Conservation (phyloP, 2,329 filamentous ascomycete genomes). For the Fusarium miscanthi region DNA sequence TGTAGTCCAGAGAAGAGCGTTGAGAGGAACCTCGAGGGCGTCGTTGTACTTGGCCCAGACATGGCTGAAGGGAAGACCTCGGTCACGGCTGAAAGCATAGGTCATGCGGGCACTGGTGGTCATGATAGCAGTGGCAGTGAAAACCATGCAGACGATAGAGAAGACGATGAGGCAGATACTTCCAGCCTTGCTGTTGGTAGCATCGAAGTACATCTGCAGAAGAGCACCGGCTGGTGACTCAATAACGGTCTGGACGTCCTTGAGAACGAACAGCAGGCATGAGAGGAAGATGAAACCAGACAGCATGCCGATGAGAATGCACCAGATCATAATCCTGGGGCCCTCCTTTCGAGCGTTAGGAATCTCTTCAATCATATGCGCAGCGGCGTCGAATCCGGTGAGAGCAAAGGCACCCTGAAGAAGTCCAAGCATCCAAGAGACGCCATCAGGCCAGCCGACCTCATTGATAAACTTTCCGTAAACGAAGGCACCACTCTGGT, state of each 20-base stretch:
- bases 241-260: slow-evolving; percentile 68
- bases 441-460: slow-evolving; percentile 75
- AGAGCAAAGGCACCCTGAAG: slow-evolving; percentile 63
- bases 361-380: slow-evolving; percentile 64
- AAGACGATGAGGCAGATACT: slow-evolving; percentile 74
- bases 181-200: slow-evolving; percentile 70
- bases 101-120: slow-evolving; percentile 74
- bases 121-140: slow-evolving; percentile 72
- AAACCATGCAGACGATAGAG: slow-evolving; percentile 72
- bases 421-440: slow-evolving; percentile 67
- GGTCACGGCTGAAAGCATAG: slow-evolving; percentile 73
- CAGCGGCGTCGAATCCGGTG: slow-evolving; percentile 61
- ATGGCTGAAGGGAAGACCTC: slow-evolving; percentile 72
- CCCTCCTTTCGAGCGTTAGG: slow-evolving; percentile 68
- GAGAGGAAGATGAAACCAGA: slow-evolving; percentile 71
- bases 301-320: slow-evolving; percentile 70
- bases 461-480: slow-evolving; percentile 75
- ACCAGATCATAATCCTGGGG: slow-evolving; percentile 74
- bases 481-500: slow-evolving; percentile 72
- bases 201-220: slow-evolving; percentile 72
- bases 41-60: slow-evolving; percentile 72
- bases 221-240: slow-evolving; percentile 66
- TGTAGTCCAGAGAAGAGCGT: slow-evolving; percentile 71
- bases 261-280: slow-evolving; percentile 72
- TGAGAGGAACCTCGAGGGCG: slow-evolving; percentile 72